phyloP scores from a whole-genome alignment of 192 early-diverging fungal species.

The Piromyces sp. region DNA sequence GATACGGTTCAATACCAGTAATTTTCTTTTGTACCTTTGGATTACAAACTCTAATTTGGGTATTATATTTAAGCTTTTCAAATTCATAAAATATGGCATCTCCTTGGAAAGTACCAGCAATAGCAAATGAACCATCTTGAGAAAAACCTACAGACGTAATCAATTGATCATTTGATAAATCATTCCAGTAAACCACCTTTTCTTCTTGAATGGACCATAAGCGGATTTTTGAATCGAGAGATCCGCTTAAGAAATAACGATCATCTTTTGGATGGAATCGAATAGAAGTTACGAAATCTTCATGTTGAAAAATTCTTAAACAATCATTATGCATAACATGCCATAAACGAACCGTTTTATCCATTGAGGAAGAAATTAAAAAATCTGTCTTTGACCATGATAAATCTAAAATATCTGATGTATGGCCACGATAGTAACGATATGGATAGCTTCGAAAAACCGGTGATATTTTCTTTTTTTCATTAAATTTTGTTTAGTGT shows the following conservation, averaged over 20 bases:
- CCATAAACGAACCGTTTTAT: conserved; percentile 73
- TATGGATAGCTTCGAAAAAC: conserved; percentile 18
- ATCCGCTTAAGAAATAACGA: conserved; percentile 60
- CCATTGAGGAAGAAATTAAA: conserved; percentile 60
- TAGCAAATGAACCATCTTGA: conserved; percentile 46
- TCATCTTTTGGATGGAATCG: conserved; percentile 72
- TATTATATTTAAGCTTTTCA: conserved; percentile 59
- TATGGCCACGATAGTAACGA: conserved; percentile 58
- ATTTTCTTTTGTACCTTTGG: conserved; percentile 50
- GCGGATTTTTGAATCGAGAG: conserved; percentile 58
- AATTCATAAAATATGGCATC: conserved; percentile 70
- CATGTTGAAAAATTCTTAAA: conserved; percentile 60
- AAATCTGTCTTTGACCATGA: conserved; percentile 46
- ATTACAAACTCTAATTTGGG: conserved; percentile 56
- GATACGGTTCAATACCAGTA: conserved; percentile 58
- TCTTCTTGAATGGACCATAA: conserved; percentile 71
- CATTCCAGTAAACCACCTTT: conserved; percentile 57
- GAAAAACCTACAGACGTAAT: conserved; percentile 68
- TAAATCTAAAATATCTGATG: conserved; percentile 43
- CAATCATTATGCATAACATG: conserved; percentile 53
- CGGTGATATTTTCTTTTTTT: neutral
- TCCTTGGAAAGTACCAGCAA: conserved; percentile 59
- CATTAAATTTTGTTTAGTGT: neutral
- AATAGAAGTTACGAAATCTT: conserved; percentile 59
- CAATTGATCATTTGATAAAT: conserved; percentile 42